Percentiles rank a stretch among this genome's conserved stretches.
phyloP scores from a whole-genome alignment of 2,329 filamentous ascomycete species.

The Tricladium varicosporioides region DNA sequence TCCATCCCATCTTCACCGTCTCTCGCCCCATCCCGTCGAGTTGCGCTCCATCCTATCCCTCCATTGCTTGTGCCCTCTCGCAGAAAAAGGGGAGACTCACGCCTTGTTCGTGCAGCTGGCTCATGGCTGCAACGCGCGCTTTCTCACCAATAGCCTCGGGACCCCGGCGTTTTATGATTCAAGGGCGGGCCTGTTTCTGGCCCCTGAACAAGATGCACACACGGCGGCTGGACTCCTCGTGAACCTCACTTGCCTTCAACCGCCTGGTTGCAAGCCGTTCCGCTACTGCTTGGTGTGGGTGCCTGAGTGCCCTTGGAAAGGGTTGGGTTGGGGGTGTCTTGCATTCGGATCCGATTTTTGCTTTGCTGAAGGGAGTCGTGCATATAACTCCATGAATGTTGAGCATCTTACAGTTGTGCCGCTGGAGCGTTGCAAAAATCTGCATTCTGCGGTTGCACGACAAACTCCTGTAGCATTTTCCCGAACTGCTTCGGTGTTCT shows the following conservation, averaged over 20 bases:
- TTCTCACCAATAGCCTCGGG: background rate
- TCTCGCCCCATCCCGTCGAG: too few relatives aligned
- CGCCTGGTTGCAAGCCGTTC: background rate
- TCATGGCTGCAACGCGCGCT: conserved; percentile 7
- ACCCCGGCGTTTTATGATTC: background rate
- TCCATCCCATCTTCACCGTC: background rate
- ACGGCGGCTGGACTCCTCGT: background rate
- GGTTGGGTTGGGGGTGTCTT: background rate
- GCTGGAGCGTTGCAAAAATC: background rate
- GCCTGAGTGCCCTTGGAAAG: too few relatives aligned
- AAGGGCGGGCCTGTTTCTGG: background rate
- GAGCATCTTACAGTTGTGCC: background rate
- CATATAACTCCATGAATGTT: background rate
- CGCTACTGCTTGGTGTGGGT: too few relatives aligned
- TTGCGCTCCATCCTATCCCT: too few relatives aligned
- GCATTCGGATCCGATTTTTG: background rate
- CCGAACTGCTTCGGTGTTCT: background rate
- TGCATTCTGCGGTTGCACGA: background rate
- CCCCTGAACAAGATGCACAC: background rate
- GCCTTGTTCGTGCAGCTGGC: conserved; percentile 9
- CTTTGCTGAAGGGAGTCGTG: background rate
- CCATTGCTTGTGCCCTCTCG: too few relatives aligned
- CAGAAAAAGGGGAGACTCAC: conserved; percentile 6
- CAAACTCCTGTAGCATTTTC: background rate
- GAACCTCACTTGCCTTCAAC: background rate